Evolutionary conservation across 257 asterid genomes (phyloP).

Genomic region (Nicotiana obtusifolia): DNA sequence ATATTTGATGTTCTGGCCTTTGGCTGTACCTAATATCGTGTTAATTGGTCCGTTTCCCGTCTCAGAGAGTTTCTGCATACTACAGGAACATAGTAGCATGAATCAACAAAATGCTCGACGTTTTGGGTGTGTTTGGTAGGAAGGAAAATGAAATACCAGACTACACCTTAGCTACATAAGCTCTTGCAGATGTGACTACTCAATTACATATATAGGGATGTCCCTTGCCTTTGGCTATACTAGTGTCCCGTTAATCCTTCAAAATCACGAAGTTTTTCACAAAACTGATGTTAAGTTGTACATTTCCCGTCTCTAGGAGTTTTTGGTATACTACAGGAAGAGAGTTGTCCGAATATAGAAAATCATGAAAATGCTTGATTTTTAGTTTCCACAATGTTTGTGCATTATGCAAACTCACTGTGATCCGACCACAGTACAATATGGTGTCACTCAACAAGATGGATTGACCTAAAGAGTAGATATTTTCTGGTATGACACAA

Average conservation of each 20-base stretch:
- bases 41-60: too few relatives aligned
- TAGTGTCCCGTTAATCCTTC: not conserved
- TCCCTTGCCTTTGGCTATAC: conserved; percentile 1
- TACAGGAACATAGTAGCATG: too few relatives aligned
- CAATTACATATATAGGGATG: conserved; percentile 6
- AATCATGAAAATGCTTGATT: not conserved
- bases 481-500: not conserved
- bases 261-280: not conserved
- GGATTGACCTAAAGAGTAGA: not conserved
- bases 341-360: not conserved
- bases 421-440: not conserved
- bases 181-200: conserved; percentile 3
- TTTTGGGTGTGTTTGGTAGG: too few relatives aligned
- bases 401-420: not conserved
- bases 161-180: not conserved
- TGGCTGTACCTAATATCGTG: too few relatives aligned
- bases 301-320: not conserved
- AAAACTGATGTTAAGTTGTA: not conserved
- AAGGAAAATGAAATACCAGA: too few relatives aligned
- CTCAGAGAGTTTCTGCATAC: too few relatives aligned
- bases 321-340: not conserved
- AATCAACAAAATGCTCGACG: too few relatives aligned
- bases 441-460: not conserved
- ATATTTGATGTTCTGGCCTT: too few relatives aligned
- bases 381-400: not conserved